These are phyloP conservation scores for Penicillium sp. DNA, from an alignment of 2,329 filamentous ascomycete genomes.

Conservation along the genomic window DNA sequence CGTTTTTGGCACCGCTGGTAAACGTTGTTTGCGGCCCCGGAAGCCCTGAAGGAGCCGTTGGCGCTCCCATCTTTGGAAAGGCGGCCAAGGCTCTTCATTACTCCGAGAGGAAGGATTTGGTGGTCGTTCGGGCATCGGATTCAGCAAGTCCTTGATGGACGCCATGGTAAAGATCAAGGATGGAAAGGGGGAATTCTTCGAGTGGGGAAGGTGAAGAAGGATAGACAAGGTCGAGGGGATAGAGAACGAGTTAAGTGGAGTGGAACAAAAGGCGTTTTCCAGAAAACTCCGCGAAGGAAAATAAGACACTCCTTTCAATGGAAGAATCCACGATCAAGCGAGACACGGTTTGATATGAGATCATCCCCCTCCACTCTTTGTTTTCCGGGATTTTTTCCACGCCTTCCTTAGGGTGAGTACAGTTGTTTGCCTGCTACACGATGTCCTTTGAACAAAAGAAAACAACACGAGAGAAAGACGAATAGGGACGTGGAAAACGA, in stretches of 20 bases:
- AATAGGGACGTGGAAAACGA: background rate
- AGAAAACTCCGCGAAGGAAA: conserved; percentile 19
- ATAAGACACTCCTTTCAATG: conserved; percentile 5
- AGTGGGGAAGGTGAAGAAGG: background rate
- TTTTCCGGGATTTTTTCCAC: conserved; percentile 3
- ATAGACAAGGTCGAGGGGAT: conserved; percentile 4
- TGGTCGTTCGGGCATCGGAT: conserved; percentile 53
- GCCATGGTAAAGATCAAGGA: conserved; percentile 51
- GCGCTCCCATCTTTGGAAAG: no score
- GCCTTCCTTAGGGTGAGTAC: conserved; percentile 5
- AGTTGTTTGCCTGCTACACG: background rate
- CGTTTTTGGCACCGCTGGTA: background rate
- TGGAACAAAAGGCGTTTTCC: conserved; percentile 25
- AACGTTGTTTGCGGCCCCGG: background rate
- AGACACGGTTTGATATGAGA: conserved; percentile 21
- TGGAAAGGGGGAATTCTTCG: background rate
- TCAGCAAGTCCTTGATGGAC: conserved; percentile 66
- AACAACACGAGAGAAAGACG: background rate
- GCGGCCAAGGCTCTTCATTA: no score
- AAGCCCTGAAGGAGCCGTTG: no score
- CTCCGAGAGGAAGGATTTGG: background rate
- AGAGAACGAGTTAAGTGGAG: conserved; percentile 11
- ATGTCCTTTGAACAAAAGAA: background rate
- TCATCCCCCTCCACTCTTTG: conserved; percentile 1
- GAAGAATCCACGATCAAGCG: conserved; percentile 11